phyloP scores from a whole-genome alignment of 2,329 filamentous ascomycete species.

The Aspergillus jensenii region DNA sequence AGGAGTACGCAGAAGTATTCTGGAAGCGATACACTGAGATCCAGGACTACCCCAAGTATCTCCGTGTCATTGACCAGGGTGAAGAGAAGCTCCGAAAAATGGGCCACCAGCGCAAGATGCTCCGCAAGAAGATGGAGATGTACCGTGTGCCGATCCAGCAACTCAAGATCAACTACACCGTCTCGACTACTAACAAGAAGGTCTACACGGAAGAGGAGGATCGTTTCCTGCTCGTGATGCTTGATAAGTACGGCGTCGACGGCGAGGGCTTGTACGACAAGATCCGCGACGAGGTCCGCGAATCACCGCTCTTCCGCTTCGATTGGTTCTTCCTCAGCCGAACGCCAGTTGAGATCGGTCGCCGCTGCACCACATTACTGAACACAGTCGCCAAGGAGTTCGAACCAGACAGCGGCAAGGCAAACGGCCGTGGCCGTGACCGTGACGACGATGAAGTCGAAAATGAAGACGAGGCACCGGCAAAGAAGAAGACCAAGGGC shows the following conservation, averaged over 20 bases:
- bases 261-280: constrained; percentile 86
- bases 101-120: constrained; percentile 87
- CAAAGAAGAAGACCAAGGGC: constrained; percentile 92
- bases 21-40: constrained; percentile 95
- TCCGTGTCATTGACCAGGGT: constrained; percentile 86
- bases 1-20: constrained; percentile 89
- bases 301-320: constrained; percentile 92
- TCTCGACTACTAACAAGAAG: constrained; percentile 99
- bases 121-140: constrained; percentile 92
- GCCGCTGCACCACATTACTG: constrained; percentile 88
- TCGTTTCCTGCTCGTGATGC: constrained; percentile 86
- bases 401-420: constrained; percentile 62
- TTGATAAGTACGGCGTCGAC: constrained; percentile 90
- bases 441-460: constrained; percentile 82
- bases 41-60: constrained; percentile 81
- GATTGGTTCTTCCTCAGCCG: constrained; percentile 99
- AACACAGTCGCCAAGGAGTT: constrained; percentile 95
- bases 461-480: constrained; percentile 76
- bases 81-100: constrained; percentile 87
- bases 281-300: constrained; percentile 95
- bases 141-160: constrained; percentile 98
- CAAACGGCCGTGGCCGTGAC: constrained; percentile 61
- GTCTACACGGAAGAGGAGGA: constrained; percentile 99
- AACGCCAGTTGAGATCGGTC: constrained; percentile 87
- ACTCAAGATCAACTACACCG: constrained; percentile 97